These are phyloP conservation scores for Penicillium tannophilum DNA, from an alignment of 495 filamentous ascomycete species.

Conservation along the genomic window DNA sequence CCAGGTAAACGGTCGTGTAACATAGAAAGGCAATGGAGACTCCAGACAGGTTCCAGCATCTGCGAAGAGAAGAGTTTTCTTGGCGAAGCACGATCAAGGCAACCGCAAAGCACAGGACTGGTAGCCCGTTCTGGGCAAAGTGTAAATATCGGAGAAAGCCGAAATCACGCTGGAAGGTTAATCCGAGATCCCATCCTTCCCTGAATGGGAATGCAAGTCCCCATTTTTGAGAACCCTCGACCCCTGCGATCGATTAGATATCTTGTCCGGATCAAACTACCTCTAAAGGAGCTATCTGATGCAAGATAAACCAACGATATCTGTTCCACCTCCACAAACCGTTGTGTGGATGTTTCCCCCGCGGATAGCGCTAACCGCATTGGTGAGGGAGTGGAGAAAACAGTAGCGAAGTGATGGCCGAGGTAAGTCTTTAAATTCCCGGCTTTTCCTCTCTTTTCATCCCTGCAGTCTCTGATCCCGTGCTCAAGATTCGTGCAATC, in stretches of 20 bases:
- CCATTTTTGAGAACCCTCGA: background rate
- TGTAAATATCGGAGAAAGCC: background rate
- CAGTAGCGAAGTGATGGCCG: background rate
- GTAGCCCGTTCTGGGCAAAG: background rate
- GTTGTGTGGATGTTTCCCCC: background rate
- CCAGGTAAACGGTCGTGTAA: too few relatives aligned
- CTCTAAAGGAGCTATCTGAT: background rate
- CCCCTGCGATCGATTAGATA: too few relatives aligned
- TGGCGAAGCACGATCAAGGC: too few relatives aligned
- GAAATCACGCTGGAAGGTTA: background rate
- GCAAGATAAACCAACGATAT: background rate
- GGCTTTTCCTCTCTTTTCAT: background rate
- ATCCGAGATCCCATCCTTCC: background rate
- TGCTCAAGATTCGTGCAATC: background rate
- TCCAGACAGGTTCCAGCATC: too few relatives aligned
- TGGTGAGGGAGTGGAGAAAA: slow-evolving; percentile 1
- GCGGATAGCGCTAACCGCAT: background rate
- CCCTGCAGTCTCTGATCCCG: background rate
- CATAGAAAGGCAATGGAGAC: too few relatives aligned
- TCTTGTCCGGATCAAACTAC: background rate
- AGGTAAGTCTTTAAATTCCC: background rate
- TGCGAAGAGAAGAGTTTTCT: too few relatives aligned
- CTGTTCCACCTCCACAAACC: background rate
- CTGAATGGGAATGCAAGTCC: background rate
- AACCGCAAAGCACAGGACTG: background rate